phyloP scores from a whole-genome alignment of 345 rosid species.

The Ceriops tagal region DNA sequence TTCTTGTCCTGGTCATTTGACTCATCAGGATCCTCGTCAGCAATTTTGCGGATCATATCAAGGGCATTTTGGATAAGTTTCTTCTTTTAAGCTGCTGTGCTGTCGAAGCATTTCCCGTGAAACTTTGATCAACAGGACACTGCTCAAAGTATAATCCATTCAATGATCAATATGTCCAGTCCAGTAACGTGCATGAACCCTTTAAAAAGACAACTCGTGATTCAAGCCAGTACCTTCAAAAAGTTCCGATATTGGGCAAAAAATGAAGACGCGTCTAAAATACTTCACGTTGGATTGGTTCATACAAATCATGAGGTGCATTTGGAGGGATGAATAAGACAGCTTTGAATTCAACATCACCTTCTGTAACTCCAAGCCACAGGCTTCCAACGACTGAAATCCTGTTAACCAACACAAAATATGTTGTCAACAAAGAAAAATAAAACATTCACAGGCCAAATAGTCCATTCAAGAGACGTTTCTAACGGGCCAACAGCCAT shows the following conservation, averaged over 20 bases:
- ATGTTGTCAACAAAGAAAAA: slow-evolving; percentile 10
- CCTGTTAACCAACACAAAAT: slow-evolving; percentile 43
- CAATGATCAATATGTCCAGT: background rate
- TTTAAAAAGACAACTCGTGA: background rate
- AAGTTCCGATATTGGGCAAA: slow-evolving; percentile 90
- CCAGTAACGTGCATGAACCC: background rate
- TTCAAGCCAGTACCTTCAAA: slow-evolving; percentile 52
- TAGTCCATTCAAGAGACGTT: background rate
- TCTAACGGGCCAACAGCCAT: background rate
- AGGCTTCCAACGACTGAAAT: slow-evolving; percentile 79
- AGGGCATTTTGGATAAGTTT: slow-evolving; percentile 93
- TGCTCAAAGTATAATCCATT: slow-evolving; percentile 33
- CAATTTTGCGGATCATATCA: slow-evolving; percentile 88
- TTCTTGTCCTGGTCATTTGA: slow-evolving; percentile 64
- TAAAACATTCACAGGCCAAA: background rate
- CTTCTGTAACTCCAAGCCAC: slow-evolving; percentile 96
- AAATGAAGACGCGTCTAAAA: slow-evolving; percentile 90
- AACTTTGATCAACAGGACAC: slow-evolving; percentile 99
- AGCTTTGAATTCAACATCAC: slow-evolving; percentile 96
- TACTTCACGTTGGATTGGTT: slow-evolving; percentile 87
- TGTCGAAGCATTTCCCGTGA: slow-evolving; percentile 98
- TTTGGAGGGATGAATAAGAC: slow-evolving; percentile 90
- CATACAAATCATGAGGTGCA: slow-evolving; percentile 88
- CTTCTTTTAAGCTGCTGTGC: slow-evolving; percentile 93
- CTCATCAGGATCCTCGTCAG: slow-evolving; percentile 91